These are phyloP conservation scores for Begonia fuchsioides DNA, from an alignment of 306 rosid genomes.

Conservation along the genomic window DNA sequence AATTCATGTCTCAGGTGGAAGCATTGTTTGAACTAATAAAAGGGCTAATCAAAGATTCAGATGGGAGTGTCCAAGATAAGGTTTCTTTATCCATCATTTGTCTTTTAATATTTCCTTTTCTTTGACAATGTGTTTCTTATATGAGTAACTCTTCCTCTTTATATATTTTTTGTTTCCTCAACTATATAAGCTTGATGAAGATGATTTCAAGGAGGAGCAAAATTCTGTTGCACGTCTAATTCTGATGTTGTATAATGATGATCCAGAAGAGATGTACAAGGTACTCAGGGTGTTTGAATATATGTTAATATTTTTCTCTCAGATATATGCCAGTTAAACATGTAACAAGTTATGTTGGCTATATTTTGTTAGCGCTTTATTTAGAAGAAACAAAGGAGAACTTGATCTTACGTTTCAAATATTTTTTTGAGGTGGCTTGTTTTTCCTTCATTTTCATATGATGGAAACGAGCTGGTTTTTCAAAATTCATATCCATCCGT, in stretches of 20 bases:
- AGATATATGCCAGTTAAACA: neutral
- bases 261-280: constrained; percentile 86
- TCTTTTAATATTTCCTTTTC: neutral
- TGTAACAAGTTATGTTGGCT: too few species aligned
- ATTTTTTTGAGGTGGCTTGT: too few species aligned
- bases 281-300: constrained; percentile 22
- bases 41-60: constrained; percentile 87
- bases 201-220: constrained; percentile 95
- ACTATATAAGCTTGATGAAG: constrained; percentile 62
- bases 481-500: too few species aligned
- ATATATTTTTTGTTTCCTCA: constrained; percentile 5
- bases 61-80: constrained; percentile 55
- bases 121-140: too few species aligned
- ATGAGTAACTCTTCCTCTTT: too few species aligned
- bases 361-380: too few species aligned
- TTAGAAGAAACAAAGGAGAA: too few species aligned
- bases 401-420: too few species aligned
- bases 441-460: too few species aligned
- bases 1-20: constrained; percentile 52
- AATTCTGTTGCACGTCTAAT: constrained; percentile 85
- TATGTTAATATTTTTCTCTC: neutral
- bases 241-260: constrained; percentile 83
- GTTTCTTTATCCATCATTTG: constrained; percentile 17
- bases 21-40: constrained; percentile 81
- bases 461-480: too few species aligned